These are phyloP conservation scores for Trichomonascaceae sp. DNA, from an alignment of 1,139 yeast species.

Conservation along the genomic window DNA sequence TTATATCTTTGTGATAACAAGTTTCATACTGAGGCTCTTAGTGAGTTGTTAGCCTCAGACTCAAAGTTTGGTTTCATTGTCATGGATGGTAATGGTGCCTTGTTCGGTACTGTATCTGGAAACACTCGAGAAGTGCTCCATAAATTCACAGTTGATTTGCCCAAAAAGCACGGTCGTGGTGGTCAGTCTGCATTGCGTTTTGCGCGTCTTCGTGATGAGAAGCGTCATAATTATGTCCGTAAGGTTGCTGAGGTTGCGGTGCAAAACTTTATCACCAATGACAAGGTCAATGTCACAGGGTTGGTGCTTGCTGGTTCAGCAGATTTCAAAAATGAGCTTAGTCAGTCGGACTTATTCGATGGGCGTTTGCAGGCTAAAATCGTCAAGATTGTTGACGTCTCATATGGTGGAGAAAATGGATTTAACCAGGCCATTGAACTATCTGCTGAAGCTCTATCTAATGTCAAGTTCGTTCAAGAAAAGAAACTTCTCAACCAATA, in stretches of 20 bases:
- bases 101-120: conserved; percentile 94
- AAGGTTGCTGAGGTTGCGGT: conserved; percentile 98
- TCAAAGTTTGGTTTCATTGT: conserved; percentile 95
- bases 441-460: conserved; percentile 92
- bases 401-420: conserved; percentile 98
- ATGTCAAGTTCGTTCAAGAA: conserved; percentile 96
- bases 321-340: conserved; percentile 91
- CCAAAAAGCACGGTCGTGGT: conserved; percentile 99
- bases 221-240: conserved; percentile 96
- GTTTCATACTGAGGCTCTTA: conserved; percentile 94
- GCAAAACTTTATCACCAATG: conserved; percentile 87
- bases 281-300: conserved; percentile 91
- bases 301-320: conserved; percentile 97
- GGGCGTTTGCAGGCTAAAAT: conserved; percentile 80
- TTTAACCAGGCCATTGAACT: conserved; percentile 98
- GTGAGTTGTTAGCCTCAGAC: conserved; percentile 90
- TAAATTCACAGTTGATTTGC: conserved; percentile 94
- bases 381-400: conserved; percentile 88
- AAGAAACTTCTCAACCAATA: conserved; percentile 87
- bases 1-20: conserved; percentile 94
- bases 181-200: conserved; percentile 99
- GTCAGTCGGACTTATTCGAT: conserved; percentile 90
- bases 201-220: conserved; percentile 97
- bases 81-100: conserved; percentile 98
- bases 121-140: conserved; percentile 94